Base-by-base conservation (phyloP, 768 basidiomycete species). In the Hericium coralloides region DNA sequence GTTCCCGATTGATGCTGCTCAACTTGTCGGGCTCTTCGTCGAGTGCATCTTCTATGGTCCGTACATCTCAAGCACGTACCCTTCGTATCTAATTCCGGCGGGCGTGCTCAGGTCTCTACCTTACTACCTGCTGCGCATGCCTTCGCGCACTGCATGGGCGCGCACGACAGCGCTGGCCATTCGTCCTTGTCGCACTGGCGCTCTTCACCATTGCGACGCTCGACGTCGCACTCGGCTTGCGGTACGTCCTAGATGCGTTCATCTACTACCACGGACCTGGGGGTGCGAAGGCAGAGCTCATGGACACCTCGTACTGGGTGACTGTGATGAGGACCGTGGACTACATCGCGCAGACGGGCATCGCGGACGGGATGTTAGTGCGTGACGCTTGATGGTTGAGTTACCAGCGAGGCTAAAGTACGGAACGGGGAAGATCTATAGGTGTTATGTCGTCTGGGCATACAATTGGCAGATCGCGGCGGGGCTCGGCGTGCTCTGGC, bases 331-430 rank as follows among this genome's bases (percentile, higher is more conserved):
- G 72, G 59, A 72, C 74, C 64, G 72, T 58, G 1, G 65, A 67
- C 51, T 77, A 73, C 61, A 70, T 73, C 36, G 70, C 63, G 1
- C 75, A 77, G 62, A 77, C 74, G 0, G 69, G 74, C 55, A 65
- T 76, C 12, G 76, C 75, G 12, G 76, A 77, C 63, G 63, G 62
- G 38, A 74, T 79, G 26, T 60, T 79, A 56, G 77, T 77, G n/a
- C n/a, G n/a, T n/a, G n/a, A 59, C 22, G 58, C 36, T 26, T 26
- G 25, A 26, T 26, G 2, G 25, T 3, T 26, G 25, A 26, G 5
- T 4, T 3, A 4, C 25, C n/a, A n/a, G n/a, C n/a, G n/a, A n/a
- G n/a, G n/a, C n/a, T n/a, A n/a, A n/a, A n/a, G n/a, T n/a, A n/a
- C n/a, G n/a, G n/a, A n/a, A n/a, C n/a, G n/a, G n/a, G n/a, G n/a